phyloP scores from a whole-genome alignment of 441 rosid species.

The Adansonia rubrostipa region DNA sequence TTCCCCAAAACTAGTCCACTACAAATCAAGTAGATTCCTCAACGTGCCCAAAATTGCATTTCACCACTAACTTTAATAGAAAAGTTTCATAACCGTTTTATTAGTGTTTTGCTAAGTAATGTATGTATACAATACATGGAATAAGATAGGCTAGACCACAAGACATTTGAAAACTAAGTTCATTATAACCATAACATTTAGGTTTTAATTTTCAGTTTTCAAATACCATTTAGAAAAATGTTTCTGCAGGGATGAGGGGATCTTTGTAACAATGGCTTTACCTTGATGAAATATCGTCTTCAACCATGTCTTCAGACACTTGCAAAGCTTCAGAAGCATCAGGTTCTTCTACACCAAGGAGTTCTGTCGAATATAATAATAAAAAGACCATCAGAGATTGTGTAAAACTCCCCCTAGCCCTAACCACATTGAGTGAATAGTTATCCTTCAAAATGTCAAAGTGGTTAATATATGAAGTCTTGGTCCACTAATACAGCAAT shows the following conservation, averaged over 20 bases:
- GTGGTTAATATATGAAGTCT: not conserved
- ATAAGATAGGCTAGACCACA: not conserved
- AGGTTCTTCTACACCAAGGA: slow-evolving; percentile 63
- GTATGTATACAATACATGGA: not conserved
- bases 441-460: not conserved
- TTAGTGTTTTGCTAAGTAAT: not conserved
- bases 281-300: slow-evolving; percentile 91
- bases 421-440: not conserved
- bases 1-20: not conserved
- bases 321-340: slow-evolving; percentile 61
- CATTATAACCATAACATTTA: not conserved
- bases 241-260: not conserved
- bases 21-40: slow-evolving; percentile 1
- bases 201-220: not conserved
- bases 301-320: slow-evolving; percentile 72
- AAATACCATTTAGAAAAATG: not conserved
- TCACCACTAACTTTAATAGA: not conserved
- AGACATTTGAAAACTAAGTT: slow-evolving; percentile 10
- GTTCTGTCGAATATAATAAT: slow-evolving; percentile 44
- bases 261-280: slow-evolving; percentile 32
- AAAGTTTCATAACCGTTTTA: not conserved
- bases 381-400: slow-evolving; percentile 1
- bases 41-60: not conserved
- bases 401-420: not conserved
- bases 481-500: not conserved